A percentile compares a stretch with the other conserved stretches of the same genome.
phyloP scores from a whole-genome alignment of 768 basidiomycete genomes.

The Clitopilus passeckerianus region DNA sequence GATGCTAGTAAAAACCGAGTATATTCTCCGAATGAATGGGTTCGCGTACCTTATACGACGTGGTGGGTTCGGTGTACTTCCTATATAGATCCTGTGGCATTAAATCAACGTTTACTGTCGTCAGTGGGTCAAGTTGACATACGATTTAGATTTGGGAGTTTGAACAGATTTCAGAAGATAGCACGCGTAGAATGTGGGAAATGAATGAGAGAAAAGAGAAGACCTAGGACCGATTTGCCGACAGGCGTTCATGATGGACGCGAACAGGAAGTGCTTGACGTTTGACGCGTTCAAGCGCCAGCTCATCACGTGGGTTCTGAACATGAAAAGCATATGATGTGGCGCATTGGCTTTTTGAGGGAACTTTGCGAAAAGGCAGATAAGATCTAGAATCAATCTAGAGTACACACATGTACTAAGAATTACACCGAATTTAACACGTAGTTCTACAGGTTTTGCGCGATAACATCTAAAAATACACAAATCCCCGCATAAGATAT shows the following conservation, averaged over 20 bases:
- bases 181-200: constrained; percentile 76
- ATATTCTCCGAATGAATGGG: not conserved
- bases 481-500: constrained; percentile 33
- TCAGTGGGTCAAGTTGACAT: constrained; percentile 9
- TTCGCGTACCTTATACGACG: constrained; percentile 50
- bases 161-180: constrained; percentile 72
- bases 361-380: not conserved
- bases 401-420: not conserved
- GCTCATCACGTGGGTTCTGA: constrained; percentile 1
- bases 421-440: not conserved
- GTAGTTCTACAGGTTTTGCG: not conserved
- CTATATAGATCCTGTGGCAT: constrained; percentile 62
- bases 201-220: constrained; percentile 32
- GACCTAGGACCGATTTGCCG: constrained; percentile 13
- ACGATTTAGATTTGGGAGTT: constrained; percentile 43
- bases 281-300: not conserved
- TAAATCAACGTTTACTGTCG: constrained; percentile 5
- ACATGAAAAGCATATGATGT: not conserved
- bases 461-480: constrained; percentile 15
- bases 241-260: not conserved
- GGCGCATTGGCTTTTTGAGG: not conserved
- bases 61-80: constrained; percentile 65
- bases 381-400: not conserved
- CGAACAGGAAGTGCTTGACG: not conserved
- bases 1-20: not conserved